phyloP scores from a whole-genome alignment of 805 yeast genomes.

The Ascoidea rubescens region DNA sequence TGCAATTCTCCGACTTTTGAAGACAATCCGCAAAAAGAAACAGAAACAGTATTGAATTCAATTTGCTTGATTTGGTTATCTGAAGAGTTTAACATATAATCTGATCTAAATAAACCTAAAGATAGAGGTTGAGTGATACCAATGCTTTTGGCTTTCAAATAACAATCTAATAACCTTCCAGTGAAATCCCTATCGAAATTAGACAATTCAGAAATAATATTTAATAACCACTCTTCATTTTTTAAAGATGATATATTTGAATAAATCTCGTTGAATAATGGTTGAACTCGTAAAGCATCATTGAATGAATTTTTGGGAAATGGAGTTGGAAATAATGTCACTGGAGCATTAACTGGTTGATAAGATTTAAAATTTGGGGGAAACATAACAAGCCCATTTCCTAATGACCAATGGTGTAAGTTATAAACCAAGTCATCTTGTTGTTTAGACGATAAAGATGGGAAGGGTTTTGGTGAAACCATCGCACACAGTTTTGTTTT shows the following conservation, averaged over 20 bases:
- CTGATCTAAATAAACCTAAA: slow-evolving; percentile 81
- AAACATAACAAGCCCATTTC: slow-evolving; percentile 75
- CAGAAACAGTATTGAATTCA: slow-evolving; percentile 92
- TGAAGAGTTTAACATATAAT: slow-evolving; percentile 39
- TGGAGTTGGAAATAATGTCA: slow-evolving; percentile 85
- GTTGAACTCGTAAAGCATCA: slow-evolving; percentile 53
- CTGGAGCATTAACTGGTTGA: slow-evolving; percentile 58
- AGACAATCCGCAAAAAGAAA: slow-evolving; percentile 87
- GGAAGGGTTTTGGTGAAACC: slow-evolving; percentile 11
- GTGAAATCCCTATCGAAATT: slow-evolving; percentile 65
- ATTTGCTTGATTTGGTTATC: slow-evolving; percentile 60
- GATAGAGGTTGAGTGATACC: slow-evolving; percentile 53
- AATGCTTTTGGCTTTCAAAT: slow-evolving; percentile 30
- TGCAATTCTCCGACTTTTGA: slow-evolving; percentile 71
- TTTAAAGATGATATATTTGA: slow-evolving; percentile 43
- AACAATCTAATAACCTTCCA: slow-evolving; percentile 55
- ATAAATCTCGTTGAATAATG: slow-evolving; percentile 59
- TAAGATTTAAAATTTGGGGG: slow-evolving; percentile 38
- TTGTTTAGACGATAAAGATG: slow-evolving; percentile 16
- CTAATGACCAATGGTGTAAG: slow-evolving; percentile 61
- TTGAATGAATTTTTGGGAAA: slow-evolving; percentile 57
- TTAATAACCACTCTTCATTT: slow-evolving; percentile 47
- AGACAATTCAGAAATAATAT: slow-evolving; percentile 39
- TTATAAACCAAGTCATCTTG: slow-evolving; percentile 25
- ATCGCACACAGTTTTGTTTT: neutral